Evolutionary conservation across 352 stramenopile species (phyloP).

Genomic region (Globisporangium spinosum): DNA sequence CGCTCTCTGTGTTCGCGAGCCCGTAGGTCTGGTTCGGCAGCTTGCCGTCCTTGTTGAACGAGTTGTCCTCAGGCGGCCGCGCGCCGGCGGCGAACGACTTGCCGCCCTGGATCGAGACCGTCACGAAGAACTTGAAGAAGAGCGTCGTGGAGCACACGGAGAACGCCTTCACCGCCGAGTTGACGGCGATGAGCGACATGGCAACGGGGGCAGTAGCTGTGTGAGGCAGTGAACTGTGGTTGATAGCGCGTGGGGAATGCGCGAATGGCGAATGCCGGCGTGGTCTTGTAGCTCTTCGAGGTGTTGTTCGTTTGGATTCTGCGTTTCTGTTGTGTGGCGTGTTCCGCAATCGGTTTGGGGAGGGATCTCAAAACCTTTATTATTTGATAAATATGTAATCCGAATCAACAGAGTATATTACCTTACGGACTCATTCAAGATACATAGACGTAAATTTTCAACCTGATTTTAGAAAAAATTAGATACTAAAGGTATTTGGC

Average conservation of each 20-base stretch:
- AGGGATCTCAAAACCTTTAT: not conserved
- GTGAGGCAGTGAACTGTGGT: not conserved
- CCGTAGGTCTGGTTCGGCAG: constrained; percentile 11
- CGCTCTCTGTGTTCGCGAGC: constrained; percentile 3
- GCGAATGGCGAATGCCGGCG: not conserved
- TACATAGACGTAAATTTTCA: no score
- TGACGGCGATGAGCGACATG: constrained; percentile 8
- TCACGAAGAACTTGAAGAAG: constrained; percentile 20
- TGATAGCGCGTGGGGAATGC: not conserved
- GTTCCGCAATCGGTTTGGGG: constrained; percentile 1
- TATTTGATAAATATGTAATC: not conserved
- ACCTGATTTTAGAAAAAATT: no score
- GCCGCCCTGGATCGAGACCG: constrained; percentile 15
- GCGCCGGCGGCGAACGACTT: constrained; percentile 17
- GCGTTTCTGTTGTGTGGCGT: not conserved
- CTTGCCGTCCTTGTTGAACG: constrained; percentile 10
- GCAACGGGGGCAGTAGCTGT: not conserved
- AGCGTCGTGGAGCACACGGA: constrained; percentile 15
- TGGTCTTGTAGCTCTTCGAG: not conserved
- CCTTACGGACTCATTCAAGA: no score
- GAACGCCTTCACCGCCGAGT: constrained; percentile 10
- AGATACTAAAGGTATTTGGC: no score
- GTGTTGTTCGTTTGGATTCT: constrained; percentile 1
- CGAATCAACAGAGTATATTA: no score
- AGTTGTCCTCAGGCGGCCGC: constrained; percentile 17